These are phyloP conservation scores for Talaromyces sp. DNA, from an alignment of 2,329 filamentous ascomycete genomes.

Conservation along the genomic window DNA sequence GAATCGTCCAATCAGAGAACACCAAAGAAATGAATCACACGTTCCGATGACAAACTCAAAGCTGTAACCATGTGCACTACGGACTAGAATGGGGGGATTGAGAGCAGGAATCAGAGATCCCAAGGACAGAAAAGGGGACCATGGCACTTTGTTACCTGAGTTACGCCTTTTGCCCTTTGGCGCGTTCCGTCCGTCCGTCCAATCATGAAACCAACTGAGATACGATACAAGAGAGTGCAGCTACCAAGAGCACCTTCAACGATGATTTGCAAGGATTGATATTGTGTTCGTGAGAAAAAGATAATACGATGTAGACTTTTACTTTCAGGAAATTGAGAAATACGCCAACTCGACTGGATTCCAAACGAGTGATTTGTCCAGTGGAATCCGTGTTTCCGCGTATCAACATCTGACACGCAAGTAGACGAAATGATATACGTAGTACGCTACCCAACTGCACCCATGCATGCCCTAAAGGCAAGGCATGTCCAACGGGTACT, in stretches of 20 bases:
- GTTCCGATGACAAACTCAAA: constrained; percentile 1
- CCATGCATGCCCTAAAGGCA: constrained; percentile 5
- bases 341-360: neutral
- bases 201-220: neutral
- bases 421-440: neutral
- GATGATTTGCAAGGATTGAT: neutral
- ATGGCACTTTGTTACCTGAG: neutral
- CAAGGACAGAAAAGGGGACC: neutral
- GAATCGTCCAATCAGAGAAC: neutral
- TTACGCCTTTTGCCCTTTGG: neutral
- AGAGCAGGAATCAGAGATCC: neutral
- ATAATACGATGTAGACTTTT: neutral
- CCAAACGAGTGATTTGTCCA: neutral
- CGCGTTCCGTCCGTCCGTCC: neutral
- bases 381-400: neutral
- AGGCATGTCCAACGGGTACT: neutral
- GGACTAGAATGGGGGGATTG: neutral
- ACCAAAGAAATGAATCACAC: neutral
- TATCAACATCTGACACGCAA: constrained; percentile 16
- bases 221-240: too few relatives aligned
- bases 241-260: neutral
- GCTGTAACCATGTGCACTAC: neutral
- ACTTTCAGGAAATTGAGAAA: neutral
- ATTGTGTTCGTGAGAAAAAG: neutral
- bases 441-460: constrained; percentile 4